A percentile compares a stretch with the other conserved stretches of the same genome.
Evolutionary conservation across 1,284 basidiomycete species (phyloP).

Genomic region (Mycena sp.): DNA sequence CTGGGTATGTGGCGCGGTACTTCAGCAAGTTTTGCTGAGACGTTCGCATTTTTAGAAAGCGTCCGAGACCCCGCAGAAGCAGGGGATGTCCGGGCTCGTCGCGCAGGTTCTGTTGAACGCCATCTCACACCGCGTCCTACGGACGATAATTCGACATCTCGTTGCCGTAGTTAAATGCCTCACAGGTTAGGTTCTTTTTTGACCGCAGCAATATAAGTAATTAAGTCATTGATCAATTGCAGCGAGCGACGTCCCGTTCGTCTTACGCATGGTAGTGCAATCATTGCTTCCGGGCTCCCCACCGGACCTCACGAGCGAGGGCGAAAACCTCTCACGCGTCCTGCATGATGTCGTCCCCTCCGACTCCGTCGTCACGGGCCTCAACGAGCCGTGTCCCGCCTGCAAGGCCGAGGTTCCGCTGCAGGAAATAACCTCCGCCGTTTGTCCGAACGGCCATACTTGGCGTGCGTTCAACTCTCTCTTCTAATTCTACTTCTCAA

Average conservation of each 20-base stretch:
- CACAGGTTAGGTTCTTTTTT: slow-evolving; percentile 55
- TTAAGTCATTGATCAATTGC: too few relatives aligned
- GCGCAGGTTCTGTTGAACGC: slow-evolving; percentile 58
- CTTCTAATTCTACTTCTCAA: neutral
- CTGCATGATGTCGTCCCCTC: neutral
- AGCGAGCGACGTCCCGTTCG: slow-evolving; percentile 56
- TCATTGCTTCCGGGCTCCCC: slow-evolving; percentile 24
- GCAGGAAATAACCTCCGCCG: slow-evolving; percentile 63
- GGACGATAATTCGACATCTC: slow-evolving; percentile 67
- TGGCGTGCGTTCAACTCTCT: slow-evolving; percentile 59
- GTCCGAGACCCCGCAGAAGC: slow-evolving; percentile 50
- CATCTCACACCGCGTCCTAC: slow-evolving; percentile 63
- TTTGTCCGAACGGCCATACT: slow-evolving; percentile 71
- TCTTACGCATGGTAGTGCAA: slow-evolving; percentile 27
- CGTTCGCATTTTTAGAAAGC: slow-evolving; percentile 62
- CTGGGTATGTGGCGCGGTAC: slow-evolving; percentile 58
- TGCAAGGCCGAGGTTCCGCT: slow-evolving; percentile 67
- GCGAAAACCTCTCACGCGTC: neutral
- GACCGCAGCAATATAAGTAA: too few relatives aligned
- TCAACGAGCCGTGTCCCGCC: slow-evolving; percentile 74
- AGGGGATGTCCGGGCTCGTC: slow-evolving; percentile 56
- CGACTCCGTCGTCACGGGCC: slow-evolving; percentile 39
- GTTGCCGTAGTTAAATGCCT: slow-evolving; percentile 54
- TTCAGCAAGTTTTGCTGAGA: too few relatives aligned
- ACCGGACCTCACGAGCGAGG: slow-evolving; percentile 17